These are phyloP conservation scores for Debaryomyces fabryi DNA, from an alignment of 1,139 yeast species.

Conservation along the genomic window DNA sequence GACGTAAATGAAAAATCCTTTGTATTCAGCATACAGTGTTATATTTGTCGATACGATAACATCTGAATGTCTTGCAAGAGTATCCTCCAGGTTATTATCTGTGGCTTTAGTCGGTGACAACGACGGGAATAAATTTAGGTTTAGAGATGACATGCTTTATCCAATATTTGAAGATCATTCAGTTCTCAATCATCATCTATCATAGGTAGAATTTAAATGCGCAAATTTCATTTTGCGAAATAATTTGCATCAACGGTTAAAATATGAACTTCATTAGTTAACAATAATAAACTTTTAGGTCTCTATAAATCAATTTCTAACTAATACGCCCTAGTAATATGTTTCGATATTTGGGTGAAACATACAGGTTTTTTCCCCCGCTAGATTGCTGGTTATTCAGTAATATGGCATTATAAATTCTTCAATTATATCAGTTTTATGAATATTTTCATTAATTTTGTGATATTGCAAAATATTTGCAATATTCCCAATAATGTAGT, in stretches of 20 bases:
- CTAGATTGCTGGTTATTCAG: too few species aligned
- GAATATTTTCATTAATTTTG: too few species aligned
- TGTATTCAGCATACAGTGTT: conserved; percentile 75
- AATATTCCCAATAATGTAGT: too few species aligned
- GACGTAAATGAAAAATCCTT: conserved; percentile 78
- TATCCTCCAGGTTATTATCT: conserved; percentile 33
- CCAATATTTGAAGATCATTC: neutral
- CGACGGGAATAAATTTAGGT: conserved; percentile 3
- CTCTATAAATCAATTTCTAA: neutral
- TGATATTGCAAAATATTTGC: too few species aligned
- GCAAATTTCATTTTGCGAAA: neutral
- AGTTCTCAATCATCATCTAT: neutral
- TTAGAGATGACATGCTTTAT: conserved; percentile 8
- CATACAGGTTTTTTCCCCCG: too few species aligned
- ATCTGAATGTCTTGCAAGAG: conserved; percentile 74
- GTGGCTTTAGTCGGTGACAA: conserved; percentile 2
- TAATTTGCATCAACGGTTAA: neutral
- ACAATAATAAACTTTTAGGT: neutral
- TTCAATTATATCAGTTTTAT: too few species aligned
- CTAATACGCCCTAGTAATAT: neutral
- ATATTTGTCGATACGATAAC: conserved; percentile 69
- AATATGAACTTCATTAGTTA: neutral
- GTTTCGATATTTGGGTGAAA: too few species aligned
- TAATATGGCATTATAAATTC: too few species aligned
- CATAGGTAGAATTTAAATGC: neutral